These are phyloP conservation scores for Diplodia intermedia DNA, from an alignment of 2,329 filamentous ascomycete genomes.

Conservation along the genomic window DNA sequence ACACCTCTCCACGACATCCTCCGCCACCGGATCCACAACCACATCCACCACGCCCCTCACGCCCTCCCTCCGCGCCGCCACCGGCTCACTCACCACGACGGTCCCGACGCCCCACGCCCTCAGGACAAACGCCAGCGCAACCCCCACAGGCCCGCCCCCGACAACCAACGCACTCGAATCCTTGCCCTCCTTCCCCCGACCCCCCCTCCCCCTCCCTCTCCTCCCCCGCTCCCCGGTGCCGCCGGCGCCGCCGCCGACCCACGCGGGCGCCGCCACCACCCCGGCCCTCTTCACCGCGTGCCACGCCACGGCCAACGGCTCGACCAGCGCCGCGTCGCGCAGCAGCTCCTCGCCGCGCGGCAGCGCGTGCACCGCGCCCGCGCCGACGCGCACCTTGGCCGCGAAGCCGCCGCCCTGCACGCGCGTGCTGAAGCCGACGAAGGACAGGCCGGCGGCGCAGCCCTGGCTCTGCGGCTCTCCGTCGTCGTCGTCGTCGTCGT, in stretches of 20 bases:
- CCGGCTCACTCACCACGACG: conserved; percentile 64
- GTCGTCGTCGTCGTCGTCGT: not conserved
- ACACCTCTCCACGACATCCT: conserved; percentile 42
- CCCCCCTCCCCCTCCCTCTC: not conserved
- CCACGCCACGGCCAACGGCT: conserved; percentile 70
- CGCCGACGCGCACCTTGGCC: conserved; percentile 61
- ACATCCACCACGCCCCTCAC: conserved; percentile 46
- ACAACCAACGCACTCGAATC: conserved; percentile 62
- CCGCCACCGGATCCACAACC: conserved; percentile 40
- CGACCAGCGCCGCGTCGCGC: conserved; percentile 64
- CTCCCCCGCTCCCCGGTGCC: not conserved
- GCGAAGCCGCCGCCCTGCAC: conserved; percentile 60
- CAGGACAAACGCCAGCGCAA: conserved; percentile 56
- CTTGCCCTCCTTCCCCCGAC: conserved; percentile 22
- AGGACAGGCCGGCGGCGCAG: conserved; percentile 40
- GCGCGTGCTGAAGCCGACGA: conserved; percentile 25
- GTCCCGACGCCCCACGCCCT: conserved; percentile 59
- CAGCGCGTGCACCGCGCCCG: conserved; percentile 57
- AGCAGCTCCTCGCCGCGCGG: conserved; percentile 53
- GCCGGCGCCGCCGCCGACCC: not conserved
- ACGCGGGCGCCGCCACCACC: not conserved
- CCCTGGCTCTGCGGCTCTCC: conserved; percentile 36
- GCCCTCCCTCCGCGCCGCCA: conserved; percentile 58
- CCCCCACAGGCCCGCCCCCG: conserved; percentile 68
- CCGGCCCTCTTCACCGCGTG: conserved; percentile 53